Evolutionary conservation across 2,329 filamentous ascomycete genomes (phyloP).

Genomic region (Gliomastix tumulicola): DNA sequence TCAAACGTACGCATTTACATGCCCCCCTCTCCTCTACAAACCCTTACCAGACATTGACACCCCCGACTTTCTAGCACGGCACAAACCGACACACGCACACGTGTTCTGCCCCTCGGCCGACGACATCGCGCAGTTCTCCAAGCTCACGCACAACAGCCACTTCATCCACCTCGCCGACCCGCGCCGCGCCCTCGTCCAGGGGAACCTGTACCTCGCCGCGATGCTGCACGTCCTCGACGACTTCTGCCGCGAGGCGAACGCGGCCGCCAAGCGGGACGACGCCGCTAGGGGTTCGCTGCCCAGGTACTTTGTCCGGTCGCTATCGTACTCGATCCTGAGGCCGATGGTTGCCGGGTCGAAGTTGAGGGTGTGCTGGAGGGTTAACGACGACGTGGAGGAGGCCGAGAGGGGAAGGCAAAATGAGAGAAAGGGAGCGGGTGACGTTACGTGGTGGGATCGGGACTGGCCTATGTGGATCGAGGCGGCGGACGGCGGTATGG

Average conservation of each 20-base stretch:
- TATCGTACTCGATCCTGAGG: no score
- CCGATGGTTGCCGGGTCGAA: neutral
- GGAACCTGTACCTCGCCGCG: conserved; percentile 71
- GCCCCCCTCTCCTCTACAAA: neutral
- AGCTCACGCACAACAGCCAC: conserved; percentile 88
- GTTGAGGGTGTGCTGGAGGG: no score
- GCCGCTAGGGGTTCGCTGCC: neutral
- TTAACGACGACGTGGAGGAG: no score
- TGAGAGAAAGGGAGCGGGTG: conserved; percentile 28
- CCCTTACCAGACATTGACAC: conserved; percentile 45
- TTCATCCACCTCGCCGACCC: conserved; percentile 86
- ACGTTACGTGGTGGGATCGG: no score
- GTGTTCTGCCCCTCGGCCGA: no score
- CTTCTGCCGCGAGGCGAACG: conserved; percentile 3
- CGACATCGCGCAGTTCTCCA: conserved; percentile 88
- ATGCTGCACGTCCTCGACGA: conserved; percentile 59
- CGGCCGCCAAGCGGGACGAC: neutral
- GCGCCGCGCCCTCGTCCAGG: conserved; percentile 72
- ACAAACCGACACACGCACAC: conserved; percentile 47
- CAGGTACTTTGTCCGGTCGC: no score
- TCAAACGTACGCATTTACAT: conserved; percentile 20
- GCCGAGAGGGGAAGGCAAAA: conserved; percentile 23
- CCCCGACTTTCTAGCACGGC: conserved; percentile 22
- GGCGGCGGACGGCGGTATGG: conserved; percentile 51
- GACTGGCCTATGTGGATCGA: conserved; percentile 65